Percentiles rank a stretch among this genome's conserved stretches.
These are phyloP conservation scores for Solanum acaule DNA, from an alignment of 257 asterid species.

Conservation along the genomic window DNA sequence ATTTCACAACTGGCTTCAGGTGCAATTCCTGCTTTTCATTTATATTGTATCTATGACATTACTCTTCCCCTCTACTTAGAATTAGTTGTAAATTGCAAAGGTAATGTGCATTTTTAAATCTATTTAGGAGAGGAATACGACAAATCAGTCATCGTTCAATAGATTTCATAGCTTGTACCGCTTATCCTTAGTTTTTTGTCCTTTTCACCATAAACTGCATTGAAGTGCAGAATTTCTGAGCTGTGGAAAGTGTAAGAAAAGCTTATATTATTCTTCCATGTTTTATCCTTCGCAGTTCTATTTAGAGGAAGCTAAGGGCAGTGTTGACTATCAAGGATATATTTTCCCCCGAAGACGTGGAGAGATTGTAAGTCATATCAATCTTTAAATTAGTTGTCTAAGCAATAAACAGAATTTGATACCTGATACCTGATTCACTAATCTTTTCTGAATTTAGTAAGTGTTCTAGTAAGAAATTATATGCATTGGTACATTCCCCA, in stretches of 20 bases:
- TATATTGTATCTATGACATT: not conserved
- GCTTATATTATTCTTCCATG: not conserved
- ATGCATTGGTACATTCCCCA: not conserved
- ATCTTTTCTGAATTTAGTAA: not conserved
- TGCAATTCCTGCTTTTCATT: conserved; percentile 5
- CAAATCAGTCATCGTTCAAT: not conserved
- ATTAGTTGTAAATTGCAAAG: not conserved
- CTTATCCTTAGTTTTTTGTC: not conserved
- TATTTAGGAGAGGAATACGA: not conserved
- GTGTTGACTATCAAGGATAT: conserved; percentile 90
- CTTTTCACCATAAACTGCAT: not conserved
- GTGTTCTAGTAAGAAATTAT: not conserved
- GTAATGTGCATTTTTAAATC: not conserved
- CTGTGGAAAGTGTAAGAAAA: not conserved
- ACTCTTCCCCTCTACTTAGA: not conserved
- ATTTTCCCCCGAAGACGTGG: conserved; percentile 91
- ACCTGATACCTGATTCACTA: not conserved
- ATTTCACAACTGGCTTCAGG: conserved; percentile 99
- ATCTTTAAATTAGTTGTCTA: not conserved
- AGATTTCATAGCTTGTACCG: not conserved
- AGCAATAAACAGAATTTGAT: not conserved
- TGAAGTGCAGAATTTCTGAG: not conserved
- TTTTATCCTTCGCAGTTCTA: conserved; percentile 52
- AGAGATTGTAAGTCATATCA: conserved; percentile 36
- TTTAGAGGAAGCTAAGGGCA: conserved; percentile 85